Percentiles rank a stretch among this genome's conserved stretches.
phyloP scores from a whole-genome alignment of 208 protist species.

The Trypanosoma theileri region DNA sequence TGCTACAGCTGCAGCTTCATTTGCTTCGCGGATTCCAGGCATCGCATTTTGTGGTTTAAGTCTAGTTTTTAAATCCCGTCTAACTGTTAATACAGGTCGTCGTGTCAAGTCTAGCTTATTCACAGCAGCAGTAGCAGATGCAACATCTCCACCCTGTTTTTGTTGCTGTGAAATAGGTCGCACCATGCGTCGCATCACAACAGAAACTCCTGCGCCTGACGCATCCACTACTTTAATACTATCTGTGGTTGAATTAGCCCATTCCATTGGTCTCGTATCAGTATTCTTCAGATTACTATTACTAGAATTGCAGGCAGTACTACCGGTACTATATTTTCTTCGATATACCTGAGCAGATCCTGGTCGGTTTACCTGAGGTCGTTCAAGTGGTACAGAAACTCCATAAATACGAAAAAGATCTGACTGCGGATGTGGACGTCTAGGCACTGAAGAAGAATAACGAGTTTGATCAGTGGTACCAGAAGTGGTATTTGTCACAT shows the following conservation, averaged over 20 bases:
- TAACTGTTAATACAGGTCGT: background rate
- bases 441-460: background rate
- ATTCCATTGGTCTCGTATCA: background rate
- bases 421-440: background rate
- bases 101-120: background rate
- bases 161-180: background rate
- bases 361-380: background rate
- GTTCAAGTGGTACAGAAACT: background rate
- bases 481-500: background rate
- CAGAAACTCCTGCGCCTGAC: conserved; percentile 1
- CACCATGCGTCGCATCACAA: conserved; percentile 7
- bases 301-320: background rate
- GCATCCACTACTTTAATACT: conserved; percentile 1
- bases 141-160: background rate
- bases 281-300: background rate
- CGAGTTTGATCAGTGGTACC: background rate
- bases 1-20: conserved; percentile 12
- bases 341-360: background rate
- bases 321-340: background rate
- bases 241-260: background rate
- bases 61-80: background rate
- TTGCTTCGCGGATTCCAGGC: background rate
- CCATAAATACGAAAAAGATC: conserved; percentile 6
- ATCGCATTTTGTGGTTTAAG: background rate
- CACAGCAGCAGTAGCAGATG: background rate